Evolutionary conservation across 2,329 filamentous ascomycete species (phyloP).

Genomic region (Thielaviopsis musarum): DNA sequence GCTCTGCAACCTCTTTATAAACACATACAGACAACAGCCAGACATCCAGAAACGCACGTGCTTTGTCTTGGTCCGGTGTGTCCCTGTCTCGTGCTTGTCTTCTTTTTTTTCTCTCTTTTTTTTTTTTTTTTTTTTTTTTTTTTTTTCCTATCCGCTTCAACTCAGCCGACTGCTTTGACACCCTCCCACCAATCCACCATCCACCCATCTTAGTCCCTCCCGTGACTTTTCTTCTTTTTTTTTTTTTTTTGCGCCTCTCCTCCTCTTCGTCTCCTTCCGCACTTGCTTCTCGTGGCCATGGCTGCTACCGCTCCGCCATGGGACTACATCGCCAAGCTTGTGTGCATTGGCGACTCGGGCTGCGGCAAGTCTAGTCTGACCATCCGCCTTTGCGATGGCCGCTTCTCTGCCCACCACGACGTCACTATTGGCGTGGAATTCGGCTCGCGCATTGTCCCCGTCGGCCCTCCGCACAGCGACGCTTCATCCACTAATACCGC

Average conservation of each 20-base stretch:
- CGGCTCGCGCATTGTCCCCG: constrained; percentile 79
- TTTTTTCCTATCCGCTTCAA: background rate
- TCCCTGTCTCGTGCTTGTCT: background rate
- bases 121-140: background rate
- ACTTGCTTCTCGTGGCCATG: background rate
- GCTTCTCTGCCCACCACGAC: constrained; percentile 87
- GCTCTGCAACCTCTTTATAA: background rate
- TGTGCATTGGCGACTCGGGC: constrained; percentile 91
- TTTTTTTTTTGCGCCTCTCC: background rate
- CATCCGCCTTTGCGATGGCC: constrained; percentile 88
- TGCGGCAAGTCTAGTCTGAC: constrained; percentile 91
- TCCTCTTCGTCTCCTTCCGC: background rate
- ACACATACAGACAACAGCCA: background rate
- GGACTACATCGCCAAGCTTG: constrained; percentile 98
- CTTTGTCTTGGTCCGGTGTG: background rate
- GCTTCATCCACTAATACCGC: constrained; percentile 9
- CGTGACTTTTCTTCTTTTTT: background rate
- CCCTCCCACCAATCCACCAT: too few relatives aligned
- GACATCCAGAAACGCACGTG: background rate
- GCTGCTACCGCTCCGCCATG: constrained; percentile 47
- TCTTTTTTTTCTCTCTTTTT: background rate
- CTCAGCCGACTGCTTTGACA: too few relatives aligned
- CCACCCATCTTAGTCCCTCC: too few relatives aligned
- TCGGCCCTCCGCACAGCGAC: constrained; percentile 59
- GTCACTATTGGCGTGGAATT: constrained; percentile 97